Base-by-base conservation (phyloP, 768 basidiomycete genomes). In the Panellus pusillus region DNA sequence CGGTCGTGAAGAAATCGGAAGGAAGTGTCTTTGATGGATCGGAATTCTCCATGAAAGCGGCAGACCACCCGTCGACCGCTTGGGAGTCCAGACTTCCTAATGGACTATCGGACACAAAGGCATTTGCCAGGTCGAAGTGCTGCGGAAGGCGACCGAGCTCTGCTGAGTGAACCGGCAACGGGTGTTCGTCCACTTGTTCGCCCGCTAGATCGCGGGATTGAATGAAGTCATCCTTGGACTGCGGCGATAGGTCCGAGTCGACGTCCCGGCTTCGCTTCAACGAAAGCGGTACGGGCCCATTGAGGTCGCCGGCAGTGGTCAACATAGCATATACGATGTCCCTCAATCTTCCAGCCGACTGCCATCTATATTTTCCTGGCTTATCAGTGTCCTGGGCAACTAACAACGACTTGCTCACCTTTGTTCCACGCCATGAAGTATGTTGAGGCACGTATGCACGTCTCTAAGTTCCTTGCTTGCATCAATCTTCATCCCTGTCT, bases 271-370 rank as follows among this genome's bases (percentile, higher is more conserved):
- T 50, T 9, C 58, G 58, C 31, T 55, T 55, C 24, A 55, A 31
- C n/a, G 58, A 60, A 5, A 54, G 53, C 29, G 46, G 36, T 15
- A 46, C 37, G 15, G 53, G 50, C 28, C 40, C 37, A 6, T 78
- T 78, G 2, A 81, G 68, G 31, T 81, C 78, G 4, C 81, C 78
- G 8, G 78, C 78, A 1, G 73, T 76, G 19, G 73, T 76, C 20
- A 79, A 76, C 15, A 82, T 71, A 41, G 80, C 81, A 55, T 76
- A 79, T 20, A 82, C 63, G 50, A 80, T 72, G 44, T 82, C 79
- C 79, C 80, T 81, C 40, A 81, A 61, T 47, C 78, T 68, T 14
- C 80, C 80, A 2, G 78, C 68, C 1, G 74, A 68, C 50, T 79
- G 78, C 76, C 74, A 81, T 17, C 53, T 54, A 17, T 15, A 32